phyloP scores from a whole-genome alignment of 2,329 filamentous ascomycete genomes.

The Pezicula radicicola region DNA sequence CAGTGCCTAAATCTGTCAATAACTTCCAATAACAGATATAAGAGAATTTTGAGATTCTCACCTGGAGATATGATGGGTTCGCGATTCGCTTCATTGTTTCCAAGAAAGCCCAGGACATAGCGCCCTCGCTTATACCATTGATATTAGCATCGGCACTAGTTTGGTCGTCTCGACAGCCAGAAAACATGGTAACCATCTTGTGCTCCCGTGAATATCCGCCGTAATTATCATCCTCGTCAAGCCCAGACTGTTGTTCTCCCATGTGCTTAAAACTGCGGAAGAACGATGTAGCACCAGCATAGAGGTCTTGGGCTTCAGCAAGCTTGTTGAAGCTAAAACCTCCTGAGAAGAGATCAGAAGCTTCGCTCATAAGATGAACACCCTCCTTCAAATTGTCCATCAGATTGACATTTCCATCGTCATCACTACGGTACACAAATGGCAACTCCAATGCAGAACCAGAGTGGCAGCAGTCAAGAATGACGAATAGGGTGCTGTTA shows the following conservation, averaged over 20 bases:
- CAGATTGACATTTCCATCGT: slow-evolving; percentile 51
- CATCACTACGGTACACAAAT: slow-evolving; percentile 53
- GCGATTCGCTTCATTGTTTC: slow-evolving; percentile 29
- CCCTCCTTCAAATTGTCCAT: slow-evolving; percentile 53
- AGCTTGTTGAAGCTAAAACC: slow-evolving; percentile 43
- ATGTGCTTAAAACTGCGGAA: slow-evolving; percentile 48
- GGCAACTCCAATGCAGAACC: slow-evolving; percentile 57
- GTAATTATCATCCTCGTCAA: slow-evolving; percentile 41
- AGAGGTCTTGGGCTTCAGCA: slow-evolving; percentile 47
- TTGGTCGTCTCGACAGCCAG: slow-evolving; percentile 36
- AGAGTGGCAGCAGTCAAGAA: slow-evolving; percentile 62
- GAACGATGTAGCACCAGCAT: slow-evolving; percentile 51
- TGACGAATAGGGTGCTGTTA: slow-evolving; percentile 47
- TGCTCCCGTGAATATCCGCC: slow-evolving; percentile 34
- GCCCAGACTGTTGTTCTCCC: slow-evolving; percentile 40
- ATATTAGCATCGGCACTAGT: slow-evolving; percentile 37
- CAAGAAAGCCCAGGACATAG: slow-evolving; percentile 37
- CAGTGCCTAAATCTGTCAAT: slow-evolving; percentile 17
- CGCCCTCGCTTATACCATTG: slow-evolving; percentile 29
- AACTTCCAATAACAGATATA: neutral
- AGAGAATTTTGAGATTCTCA: slow-evolving; percentile 14
- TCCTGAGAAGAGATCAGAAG: slow-evolving; percentile 44
- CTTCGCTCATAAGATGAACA: slow-evolving; percentile 45
- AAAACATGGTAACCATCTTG: slow-evolving; percentile 39
- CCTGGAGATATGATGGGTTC: slow-evolving; percentile 30